A percentile compares a stretch with the other conserved stretches of the same genome.
Evolutionary conservation across 345 rosid species (phyloP).

Genomic region (sweet orange (Citrus sinensis)): DVS_A1.0 CM039167.1:332001-332500

Average conservation of each 20-base stretch:
- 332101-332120: not conserved
- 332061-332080: not conserved
- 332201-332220: not conserved
- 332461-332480: not conserved
- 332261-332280: not conserved
- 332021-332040: not conserved
- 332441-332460: not conserved
- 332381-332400: not conserved
- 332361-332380: not conserved
- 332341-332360: not conserved
- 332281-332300: not conserved
- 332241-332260: not conserved
- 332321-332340: not conserved
- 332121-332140: not conserved
- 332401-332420: not conserved
- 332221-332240: not conserved
- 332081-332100: not conserved
- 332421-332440: not conserved
- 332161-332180: not conserved
- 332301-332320: not conserved
- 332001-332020: not conserved
- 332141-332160: not conserved
- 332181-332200: not conserved
- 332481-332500: not conserved
- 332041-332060: not conserved